Percentiles rank a stretch among this genome's conserved stretches.
phyloP scores from a whole-genome alignment of 768 basidiomycete genomes.

The Rhizopogon roseolus region DNA sequence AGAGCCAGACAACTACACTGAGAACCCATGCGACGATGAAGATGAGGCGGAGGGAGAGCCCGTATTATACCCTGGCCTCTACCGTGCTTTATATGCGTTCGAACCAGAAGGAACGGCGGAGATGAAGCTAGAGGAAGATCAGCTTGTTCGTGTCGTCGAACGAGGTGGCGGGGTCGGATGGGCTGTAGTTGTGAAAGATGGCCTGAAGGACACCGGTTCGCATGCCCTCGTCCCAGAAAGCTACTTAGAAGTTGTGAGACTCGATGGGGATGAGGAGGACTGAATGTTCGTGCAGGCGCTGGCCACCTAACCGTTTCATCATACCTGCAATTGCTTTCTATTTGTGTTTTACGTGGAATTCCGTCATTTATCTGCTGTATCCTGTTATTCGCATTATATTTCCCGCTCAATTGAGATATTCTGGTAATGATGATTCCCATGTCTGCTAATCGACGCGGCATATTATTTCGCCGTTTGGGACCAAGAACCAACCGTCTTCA shows the following conservation, averaged over 20 bases:
- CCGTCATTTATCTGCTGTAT: constrained; percentile 6
- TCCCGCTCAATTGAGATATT: not conserved
- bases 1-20: constrained; percentile 26
- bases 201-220: constrained; percentile 29
- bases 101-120: constrained; percentile 79
- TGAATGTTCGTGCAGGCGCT: not conserved
- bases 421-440: not conserved
- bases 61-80: constrained; percentile 61
- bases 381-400: not conserved
- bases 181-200: constrained; percentile 60
- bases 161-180: constrained; percentile 77
- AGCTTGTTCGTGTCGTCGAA: constrained; percentile 68
- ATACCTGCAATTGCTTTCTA: not conserved
- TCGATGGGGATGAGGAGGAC: constrained; percentile 23
- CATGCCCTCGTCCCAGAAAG: constrained; percentile 80
- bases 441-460: constrained; percentile 9
- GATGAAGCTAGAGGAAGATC: constrained; percentile 76
- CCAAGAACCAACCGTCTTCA: constrained; percentile 30
- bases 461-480: constrained; percentile 31
- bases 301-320: not conserved
- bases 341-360: constrained; percentile 7
- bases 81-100: constrained; percentile 75
- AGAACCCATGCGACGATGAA: constrained; percentile 17
- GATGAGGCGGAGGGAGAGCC: constrained; percentile 20
- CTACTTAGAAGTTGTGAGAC: constrained; percentile 57